Evolutionary conservation across 352 stramenopile species (phyloP).

Genomic region (Globisporangium emineosum): DNA sequence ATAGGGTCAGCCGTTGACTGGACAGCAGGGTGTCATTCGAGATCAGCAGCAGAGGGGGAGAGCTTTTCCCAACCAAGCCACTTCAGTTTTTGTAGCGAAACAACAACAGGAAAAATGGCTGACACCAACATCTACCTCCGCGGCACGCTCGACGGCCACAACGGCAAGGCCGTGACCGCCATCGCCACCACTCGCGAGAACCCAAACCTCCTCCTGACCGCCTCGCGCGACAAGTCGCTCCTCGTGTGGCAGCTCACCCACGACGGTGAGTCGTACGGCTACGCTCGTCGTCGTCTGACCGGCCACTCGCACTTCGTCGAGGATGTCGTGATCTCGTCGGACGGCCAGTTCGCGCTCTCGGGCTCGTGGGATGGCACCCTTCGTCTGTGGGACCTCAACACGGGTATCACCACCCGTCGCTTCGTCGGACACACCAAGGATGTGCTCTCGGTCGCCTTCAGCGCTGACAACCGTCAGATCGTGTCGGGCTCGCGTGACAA

Average conservation of each 20-base stretch:
- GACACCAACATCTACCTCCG: slow-evolving; percentile 86
- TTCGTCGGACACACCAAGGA: slow-evolving; percentile 99
- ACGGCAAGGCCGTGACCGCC: slow-evolving; percentile 89
- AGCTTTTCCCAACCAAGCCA: neutral
- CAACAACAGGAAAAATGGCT: slow-evolving; percentile 42
- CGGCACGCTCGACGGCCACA: slow-evolving; percentile 86
- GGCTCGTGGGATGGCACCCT: slow-evolving; percentile 99
- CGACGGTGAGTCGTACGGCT: slow-evolving; percentile 98
- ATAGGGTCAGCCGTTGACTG: slow-evolving; percentile 9
- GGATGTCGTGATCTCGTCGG: slow-evolving; percentile 99
- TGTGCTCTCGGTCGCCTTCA: slow-evolving; percentile 99
- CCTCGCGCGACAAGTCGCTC: slow-evolving; percentile 96
- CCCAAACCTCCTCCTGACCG: slow-evolving; percentile 98
- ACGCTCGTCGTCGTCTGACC: slow-evolving; percentile 93
- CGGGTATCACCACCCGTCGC: slow-evolving; percentile 96
- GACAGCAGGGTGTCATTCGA: slow-evolving; percentile 9
- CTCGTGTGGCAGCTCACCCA: slow-evolving; percentile 89
- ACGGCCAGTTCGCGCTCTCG: slow-evolving; percentile 99
- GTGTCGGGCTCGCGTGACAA: slow-evolving; percentile 98
- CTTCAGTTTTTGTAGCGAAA: slow-evolving; percentile 21
- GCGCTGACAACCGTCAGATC: slow-evolving; percentile 99
- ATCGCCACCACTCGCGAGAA: slow-evolving; percentile 99
- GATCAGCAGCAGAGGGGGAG: neutral
- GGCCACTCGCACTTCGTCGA: slow-evolving; percentile 99
- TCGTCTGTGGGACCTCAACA: slow-evolving; percentile 99